Conservation (phyloP, 176 grass and related monocot genomes). For the Oryza glumipatula region DNA sequence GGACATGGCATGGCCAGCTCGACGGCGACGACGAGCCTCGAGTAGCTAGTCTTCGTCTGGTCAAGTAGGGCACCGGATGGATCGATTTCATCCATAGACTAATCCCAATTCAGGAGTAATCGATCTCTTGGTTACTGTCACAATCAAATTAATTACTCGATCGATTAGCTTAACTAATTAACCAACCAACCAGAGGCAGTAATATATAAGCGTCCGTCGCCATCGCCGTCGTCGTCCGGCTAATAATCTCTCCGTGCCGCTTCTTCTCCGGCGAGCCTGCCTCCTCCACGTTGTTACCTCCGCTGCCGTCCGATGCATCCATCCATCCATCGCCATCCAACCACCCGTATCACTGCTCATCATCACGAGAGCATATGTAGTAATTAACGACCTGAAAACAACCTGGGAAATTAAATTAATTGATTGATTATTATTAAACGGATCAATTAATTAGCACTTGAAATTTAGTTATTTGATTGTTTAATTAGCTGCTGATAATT, state of each 20-base stretch:
- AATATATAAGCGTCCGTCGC: neutral
- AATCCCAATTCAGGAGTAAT: neutral
- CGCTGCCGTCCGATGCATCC: no score
- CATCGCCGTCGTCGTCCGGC: neutral
- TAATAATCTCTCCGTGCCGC: neutral
- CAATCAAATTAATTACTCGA: neutral
- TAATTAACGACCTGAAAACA: neutral
- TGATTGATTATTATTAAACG: neutral
- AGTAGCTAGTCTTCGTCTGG: neutral
- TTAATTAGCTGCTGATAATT: neutral
- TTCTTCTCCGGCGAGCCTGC: slow-evolving; percentile 12
- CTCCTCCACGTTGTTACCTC: slow-evolving; percentile 8
- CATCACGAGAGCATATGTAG: neutral
- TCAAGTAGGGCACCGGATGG: slow-evolving; percentile 23
- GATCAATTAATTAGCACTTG: no score
- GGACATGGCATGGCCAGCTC: slow-evolving; percentile 33
- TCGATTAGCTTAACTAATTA: neutral
- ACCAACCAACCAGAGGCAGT: neutral
- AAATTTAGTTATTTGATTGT: neutral
- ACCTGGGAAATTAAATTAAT: neutral
- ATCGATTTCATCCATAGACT: neutral
- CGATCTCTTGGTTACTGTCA: neutral
- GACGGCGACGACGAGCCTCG: neutral
- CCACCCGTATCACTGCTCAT: neutral
- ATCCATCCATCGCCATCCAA: neutral